These are phyloP conservation scores for Populus hybrid DNA, from an alignment of 441 rosid genomes.

Conservation along the genomic window DNA sequence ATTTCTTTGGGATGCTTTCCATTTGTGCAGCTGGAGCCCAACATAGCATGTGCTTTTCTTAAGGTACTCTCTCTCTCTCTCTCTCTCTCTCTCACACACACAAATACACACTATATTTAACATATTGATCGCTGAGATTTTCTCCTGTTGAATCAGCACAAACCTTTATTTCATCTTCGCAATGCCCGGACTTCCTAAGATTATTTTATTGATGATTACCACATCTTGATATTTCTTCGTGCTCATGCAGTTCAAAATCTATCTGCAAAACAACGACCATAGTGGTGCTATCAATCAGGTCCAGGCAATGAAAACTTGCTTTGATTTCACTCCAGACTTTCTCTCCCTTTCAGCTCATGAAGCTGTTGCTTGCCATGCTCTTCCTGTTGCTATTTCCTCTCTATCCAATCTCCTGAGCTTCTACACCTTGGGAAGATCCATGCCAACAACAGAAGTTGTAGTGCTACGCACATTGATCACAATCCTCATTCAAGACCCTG, in stretches of 20 bases:
- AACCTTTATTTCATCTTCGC: constrained; percentile 5
- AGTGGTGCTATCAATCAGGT: constrained; percentile 67
- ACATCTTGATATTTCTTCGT: constrained; percentile 21
- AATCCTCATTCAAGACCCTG: constrained; percentile 55
- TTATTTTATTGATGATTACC: constrained; percentile 10
- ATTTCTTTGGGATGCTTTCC: constrained; percentile 9
- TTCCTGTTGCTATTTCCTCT: constrained; percentile 71
- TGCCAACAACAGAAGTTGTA: constrained; percentile 69
- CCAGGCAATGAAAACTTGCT: constrained; percentile 63
- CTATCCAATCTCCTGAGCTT: constrained; percentile 70
- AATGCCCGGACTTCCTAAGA: constrained; percentile 6
- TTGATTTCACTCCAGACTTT: constrained; percentile 80
- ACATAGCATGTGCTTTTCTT: constrained; percentile 69
- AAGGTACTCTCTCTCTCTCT: constrained; percentile 54
- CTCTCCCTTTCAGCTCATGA: constrained; percentile 90
- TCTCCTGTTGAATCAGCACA: neutral
- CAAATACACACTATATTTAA: neutral
- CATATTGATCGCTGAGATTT: neutral
- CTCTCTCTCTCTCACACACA: neutral
- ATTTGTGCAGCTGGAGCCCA: constrained; percentile 88
- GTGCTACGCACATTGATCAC: constrained; percentile 77
- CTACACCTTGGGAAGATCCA: constrained; percentile 54
- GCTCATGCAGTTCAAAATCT: constrained; percentile 76
- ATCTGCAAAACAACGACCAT: constrained; percentile 56
- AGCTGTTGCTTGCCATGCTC: constrained; percentile 83